A percentile compares a stretch with the other conserved stretches of the same genome.
Evolutionary conservation across 805 yeast species (phyloP).

Genomic region (Candida sakaeoensis): DNA sequence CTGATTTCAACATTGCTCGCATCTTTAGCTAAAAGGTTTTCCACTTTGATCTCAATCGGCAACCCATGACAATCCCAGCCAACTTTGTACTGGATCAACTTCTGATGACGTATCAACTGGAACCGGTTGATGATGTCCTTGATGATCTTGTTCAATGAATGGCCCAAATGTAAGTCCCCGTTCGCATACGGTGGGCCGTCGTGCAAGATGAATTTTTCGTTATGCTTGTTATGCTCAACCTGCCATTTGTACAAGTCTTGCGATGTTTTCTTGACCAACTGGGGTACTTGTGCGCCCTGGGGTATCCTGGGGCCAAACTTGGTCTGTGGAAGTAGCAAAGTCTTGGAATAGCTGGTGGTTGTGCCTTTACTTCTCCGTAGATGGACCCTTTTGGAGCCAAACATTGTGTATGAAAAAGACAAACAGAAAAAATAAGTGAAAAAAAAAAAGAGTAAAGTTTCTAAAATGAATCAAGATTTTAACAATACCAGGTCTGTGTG

Average conservation of each 20-base stretch:
- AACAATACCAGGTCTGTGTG: no score
- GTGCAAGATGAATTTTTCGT: constrained; percentile 61
- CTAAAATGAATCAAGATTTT: no score
- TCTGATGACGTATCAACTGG: constrained; percentile 55
- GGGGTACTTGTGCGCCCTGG: constrained; percentile 33
- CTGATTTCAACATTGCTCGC: constrained; percentile 54
- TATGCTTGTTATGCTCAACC: constrained; percentile 19
- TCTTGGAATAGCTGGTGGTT: constrained; percentile 29
- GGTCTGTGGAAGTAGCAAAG: constrained; percentile 66
- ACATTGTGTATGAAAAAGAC: constrained; percentile 3
- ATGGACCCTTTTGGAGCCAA: constrained; percentile 7
- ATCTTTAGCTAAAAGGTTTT: constrained; percentile 19
- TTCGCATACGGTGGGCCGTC: constrained; percentile 99
- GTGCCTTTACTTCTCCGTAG: constrained; percentile 9
- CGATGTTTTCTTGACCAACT: constrained; percentile 49
- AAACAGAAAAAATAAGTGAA: no score
- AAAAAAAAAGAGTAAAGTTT: not conserved
- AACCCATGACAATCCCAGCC: constrained; percentile 99
- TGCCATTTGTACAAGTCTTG: constrained; percentile 65
- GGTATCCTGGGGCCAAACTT: constrained; percentile 52
- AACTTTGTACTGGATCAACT: constrained; percentile 68
- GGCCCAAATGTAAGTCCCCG: constrained; percentile 89
- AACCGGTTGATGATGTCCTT: constrained; percentile 82
- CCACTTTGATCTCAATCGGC: constrained; percentile 88
- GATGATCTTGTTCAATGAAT: constrained; percentile 82